Percentiles rank a stretch among this genome's conserved stretches.
These are phyloP conservation scores for Luffa aegyptiaca DNA, from an alignment of 306 rosid species.

Conservation along the genomic window DNA sequence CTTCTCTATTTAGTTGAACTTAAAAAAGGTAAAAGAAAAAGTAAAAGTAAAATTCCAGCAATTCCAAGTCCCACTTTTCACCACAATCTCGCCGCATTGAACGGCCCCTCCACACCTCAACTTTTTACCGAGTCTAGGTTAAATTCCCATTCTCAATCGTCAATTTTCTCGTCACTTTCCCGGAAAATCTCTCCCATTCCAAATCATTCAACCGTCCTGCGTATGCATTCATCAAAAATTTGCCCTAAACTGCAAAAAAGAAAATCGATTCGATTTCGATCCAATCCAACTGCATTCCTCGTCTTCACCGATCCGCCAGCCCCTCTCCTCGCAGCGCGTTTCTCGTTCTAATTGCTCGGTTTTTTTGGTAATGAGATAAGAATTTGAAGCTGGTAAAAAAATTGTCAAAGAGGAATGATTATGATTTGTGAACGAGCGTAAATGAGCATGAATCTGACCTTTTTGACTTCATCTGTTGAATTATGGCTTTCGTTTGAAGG, in stretches of 20 bases:
- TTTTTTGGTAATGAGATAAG: not conserved
- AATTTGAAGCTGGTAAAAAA: not conserved
- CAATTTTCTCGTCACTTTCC: not conserved
- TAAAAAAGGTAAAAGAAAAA: too few species aligned
- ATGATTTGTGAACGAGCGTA: not conserved
- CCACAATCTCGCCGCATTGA: not conserved
- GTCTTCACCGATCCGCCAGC: not conserved
- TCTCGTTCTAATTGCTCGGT: not conserved
- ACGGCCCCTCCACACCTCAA: not conserved
- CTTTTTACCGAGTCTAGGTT: not conserved
- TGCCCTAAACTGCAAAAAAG: too few species aligned
- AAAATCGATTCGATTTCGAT: too few species aligned
- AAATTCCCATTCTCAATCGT: not conserved
- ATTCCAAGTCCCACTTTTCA: not conserved
- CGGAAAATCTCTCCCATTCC: not conserved
- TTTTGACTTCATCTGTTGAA: not conserved
- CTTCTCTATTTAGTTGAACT: too few species aligned
- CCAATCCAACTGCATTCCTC: too few species aligned
- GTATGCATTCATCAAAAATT: too few species aligned
- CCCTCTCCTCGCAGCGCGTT: not conserved
- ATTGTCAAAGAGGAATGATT: not conserved
- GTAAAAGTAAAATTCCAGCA: too few species aligned
- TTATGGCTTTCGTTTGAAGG: not conserved
- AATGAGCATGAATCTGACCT: not conserved
- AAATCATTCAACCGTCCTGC: too few species aligned